These are phyloP conservation scores for Plasmodium adleri DNA, from an alignment of 169 alveolate species.

Conservation along the genomic window DNA sequence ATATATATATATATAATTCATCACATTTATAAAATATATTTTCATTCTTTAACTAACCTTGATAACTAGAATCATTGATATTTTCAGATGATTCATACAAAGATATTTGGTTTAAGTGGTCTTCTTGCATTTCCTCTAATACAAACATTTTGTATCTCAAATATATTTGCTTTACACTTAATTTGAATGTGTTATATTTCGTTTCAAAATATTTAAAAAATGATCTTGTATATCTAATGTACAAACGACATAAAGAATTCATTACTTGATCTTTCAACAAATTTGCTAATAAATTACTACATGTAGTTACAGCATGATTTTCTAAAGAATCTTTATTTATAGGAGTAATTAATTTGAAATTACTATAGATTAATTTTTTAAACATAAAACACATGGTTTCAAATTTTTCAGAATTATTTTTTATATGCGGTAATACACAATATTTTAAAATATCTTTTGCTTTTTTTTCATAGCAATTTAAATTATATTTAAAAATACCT, in stretches of 20 bases:
- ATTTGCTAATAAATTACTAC: slow-evolving; percentile 52
- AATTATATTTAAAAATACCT: slow-evolving; percentile 88
- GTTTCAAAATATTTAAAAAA: slow-evolving; percentile 38
- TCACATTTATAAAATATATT: background rate
- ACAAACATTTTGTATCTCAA: slow-evolving; percentile 50
- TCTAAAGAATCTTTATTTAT: slow-evolving; percentile 56
- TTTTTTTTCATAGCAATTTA: slow-evolving; percentile 94
- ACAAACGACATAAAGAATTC: slow-evolving; percentile 15
- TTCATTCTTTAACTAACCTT: background rate
- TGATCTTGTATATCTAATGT: slow-evolving; percentile 1
- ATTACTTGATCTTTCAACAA: slow-evolving; percentile 51
- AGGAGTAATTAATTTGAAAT: slow-evolving; percentile 89
- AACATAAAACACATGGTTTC: slow-evolving; percentile 95
- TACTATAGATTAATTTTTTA: slow-evolving; percentile 94
- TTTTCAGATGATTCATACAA: background rate
- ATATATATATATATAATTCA: background rate
- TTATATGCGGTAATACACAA: slow-evolving; percentile 95
- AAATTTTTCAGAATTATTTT: slow-evolving; percentile 94
- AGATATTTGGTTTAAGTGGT: slow-evolving; percentile 27
- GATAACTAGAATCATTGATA: background rate
- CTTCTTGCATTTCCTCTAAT: slow-evolving; percentile 25
- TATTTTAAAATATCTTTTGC: slow-evolving; percentile 94
- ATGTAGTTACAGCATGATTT: slow-evolving; percentile 74
- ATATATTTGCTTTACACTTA: slow-evolving; percentile 52
- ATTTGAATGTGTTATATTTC: slow-evolving; percentile 50